Evolutionary conservation across 2,329 filamentous ascomycete species (phyloP), one percentile per base, ranked within the genome.

Genomic region (Knoxdaviesia capensis): DNA sequence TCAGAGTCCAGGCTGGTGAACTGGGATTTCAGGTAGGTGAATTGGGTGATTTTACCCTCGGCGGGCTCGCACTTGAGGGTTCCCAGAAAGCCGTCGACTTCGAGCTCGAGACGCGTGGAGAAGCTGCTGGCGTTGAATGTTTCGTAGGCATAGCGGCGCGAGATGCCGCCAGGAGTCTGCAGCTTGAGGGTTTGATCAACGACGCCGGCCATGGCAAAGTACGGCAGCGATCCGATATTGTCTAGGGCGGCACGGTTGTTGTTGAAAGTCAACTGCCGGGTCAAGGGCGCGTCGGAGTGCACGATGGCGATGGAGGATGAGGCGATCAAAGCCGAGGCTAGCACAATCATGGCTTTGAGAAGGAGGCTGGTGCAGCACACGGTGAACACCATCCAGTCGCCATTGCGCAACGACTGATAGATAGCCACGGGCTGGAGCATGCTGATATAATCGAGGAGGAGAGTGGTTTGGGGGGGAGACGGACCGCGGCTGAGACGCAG

Each of bases 361-460:
- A 60, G 38, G 30, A 61, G 32, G 1, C 54, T 52, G 1, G 55
- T 43, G 0, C 47, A 41, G 1, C 53, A 44, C 0, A 54, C 48
- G 28, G 48, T 49, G 1, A 50, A 52, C 6, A 62, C 59, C 6
- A 56, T 48, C 46, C 49, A 56, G 45, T 63, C 60, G 36, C 50
- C 47, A 34, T 60, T 59, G 28, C 47, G 50, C 1, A 52, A 11
- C 3, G 58, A 56, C 41, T 46, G 49, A 4, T 52, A 11, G 2
- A 59, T 41, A 3, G 52, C 54, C 38, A 46, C 38, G 1, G 54
- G 53, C 31, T 54, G 52, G 7, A 50, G 46, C 44, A 54, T 51
- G 33, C 57, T 54, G 9, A 53, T 43, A 11, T 59, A 59, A 46
- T 63, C 60, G 20, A 62, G 48, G 36, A 62, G 46, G 34, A 63